Percentiles rank a stretch among this genome's conserved stretches.
These are phyloP conservation scores for Heritiera fomes DNA, from an alignment of 345 rosid genomes.

Conservation along the genomic window DNA sequence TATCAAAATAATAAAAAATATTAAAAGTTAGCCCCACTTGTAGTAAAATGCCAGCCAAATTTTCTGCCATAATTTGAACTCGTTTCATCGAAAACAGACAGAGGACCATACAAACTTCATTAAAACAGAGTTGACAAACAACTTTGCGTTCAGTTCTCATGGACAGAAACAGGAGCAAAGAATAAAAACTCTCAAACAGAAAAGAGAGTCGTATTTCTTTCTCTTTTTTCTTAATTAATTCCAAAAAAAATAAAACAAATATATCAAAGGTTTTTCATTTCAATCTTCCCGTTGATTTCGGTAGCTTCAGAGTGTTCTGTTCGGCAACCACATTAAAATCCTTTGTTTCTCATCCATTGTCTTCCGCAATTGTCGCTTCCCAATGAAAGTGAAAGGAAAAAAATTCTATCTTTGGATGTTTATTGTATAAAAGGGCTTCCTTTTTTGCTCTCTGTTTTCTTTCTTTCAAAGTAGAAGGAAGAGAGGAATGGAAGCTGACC, in stretches of 20 bases:
- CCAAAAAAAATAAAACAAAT: neutral
- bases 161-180: neutral
- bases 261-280: neutral
- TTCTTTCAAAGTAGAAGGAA: neutral
- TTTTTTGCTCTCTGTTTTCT: neutral
- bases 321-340: neutral
- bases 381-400: neutral
- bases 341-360: neutral
- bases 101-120: neutral
- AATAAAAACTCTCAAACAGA: neutral
- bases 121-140: neutral
- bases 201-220: neutral
- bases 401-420: neutral
- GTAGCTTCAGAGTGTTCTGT: neutral
- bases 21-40: neutral
- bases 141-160: neutral
- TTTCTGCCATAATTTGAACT: neutral
- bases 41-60: neutral
- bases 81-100: neutral
- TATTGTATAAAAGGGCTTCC: neutral
- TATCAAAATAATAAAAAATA: too few relatives aligned
- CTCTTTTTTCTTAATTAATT: neutral
- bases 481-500: neutral
- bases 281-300: conserved; percentile 27
- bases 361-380: conserved; percentile 30